Base-by-base conservation (phyloP, 2,329 filamentous ascomycete species). In the Diaporthe vaccinii region DNA sequence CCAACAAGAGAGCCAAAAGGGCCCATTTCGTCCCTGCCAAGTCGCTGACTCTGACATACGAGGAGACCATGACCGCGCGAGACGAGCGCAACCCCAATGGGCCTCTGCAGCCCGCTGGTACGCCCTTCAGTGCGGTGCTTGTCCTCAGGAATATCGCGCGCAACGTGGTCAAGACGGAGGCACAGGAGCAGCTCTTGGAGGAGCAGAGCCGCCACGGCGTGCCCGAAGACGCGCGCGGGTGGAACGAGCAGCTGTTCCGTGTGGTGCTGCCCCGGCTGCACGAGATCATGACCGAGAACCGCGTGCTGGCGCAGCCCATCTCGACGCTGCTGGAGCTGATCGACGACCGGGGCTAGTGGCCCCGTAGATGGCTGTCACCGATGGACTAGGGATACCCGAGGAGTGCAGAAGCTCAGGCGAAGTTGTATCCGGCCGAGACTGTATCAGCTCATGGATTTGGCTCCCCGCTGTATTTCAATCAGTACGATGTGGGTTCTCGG, bases 101-200 rank as follows among this genome's bases (percentile, higher is more conserved):
- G 12, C 84, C 88, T 7, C 85, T 88, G 3, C 90, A 95, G 80
- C 92, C 94, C 3, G 93, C 93, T 1, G 94, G 94, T 7, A 92
- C 96, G 49, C 93, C 94, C n/a, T 87, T 96, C 9, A 94, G 93
- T 73, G 93, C 93, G 3, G 92, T 93, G 20, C 87, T 96, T 39
- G 93, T 97, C 49, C 87, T 97, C 61, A 90, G 94, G 41, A 97
- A 97, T 81, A 91, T 97, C 76, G 94, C 94, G 17, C 89, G 88
- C 78, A 94, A 93, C 79, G 86, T 91, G 25, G 84, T 88, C 79
- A 92, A 92, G 86, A 92, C 90, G 12, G 88, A 90, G 70, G 86
- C 88, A 0, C 88, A 92, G 79, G 89, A 91, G 78, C 85, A 86
- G 79, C 82, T 90, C 4, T 79, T 88, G 65, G 89, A 89, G 80